These are phyloP conservation scores for Sclerotinia borealis DNA, from an alignment of 2,329 filamentous ascomycete genomes.

Conservation along the genomic window DNA sequence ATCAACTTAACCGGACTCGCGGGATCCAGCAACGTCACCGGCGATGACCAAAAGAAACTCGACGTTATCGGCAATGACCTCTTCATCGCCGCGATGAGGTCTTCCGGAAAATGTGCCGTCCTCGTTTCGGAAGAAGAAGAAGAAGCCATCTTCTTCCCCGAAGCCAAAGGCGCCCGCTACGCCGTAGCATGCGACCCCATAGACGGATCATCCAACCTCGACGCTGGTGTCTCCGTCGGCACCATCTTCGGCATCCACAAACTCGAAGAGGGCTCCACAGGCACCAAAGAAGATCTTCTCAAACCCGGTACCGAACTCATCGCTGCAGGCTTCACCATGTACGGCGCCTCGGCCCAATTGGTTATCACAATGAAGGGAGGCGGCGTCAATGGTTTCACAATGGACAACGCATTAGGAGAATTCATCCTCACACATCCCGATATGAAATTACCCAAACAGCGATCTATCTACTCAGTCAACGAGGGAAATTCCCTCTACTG, in stretches of 20 bases:
- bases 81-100: conserved; percentile 92
- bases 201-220: conserved; percentile 94
- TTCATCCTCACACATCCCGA: conserved; percentile 97
- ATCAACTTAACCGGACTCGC: conserved; percentile 95
- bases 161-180: conserved; percentile 72
- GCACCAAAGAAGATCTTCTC: conserved; percentile 78
- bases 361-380: conserved; percentile 96
- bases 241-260: conserved; percentile 96
- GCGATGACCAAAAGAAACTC: conserved; percentile 99
- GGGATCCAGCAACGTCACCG: conserved; percentile 89
- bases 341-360: conserved; percentile 91
- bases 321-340: conserved; percentile 99
- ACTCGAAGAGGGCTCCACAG: conserved; percentile 68
- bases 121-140: conserved; percentile 99
- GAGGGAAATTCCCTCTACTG: conserved; percentile 98
- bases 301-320: conserved; percentile 86
- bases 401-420: conserved; percentile 94
- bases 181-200: conserved; percentile 97
- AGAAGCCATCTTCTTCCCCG: conserved; percentile 78
- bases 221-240: conserved; percentile 94
- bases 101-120: conserved; percentile 81
- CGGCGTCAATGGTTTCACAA: conserved; percentile 92
- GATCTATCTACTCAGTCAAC: conserved; percentile 95
- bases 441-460: conserved; percentile 77
- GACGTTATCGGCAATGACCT: conserved; percentile 98